Evolutionary conservation across 139 green algal species (phyloP), one percentile per base, ranked within the genome.

Genomic region (Edaphochlamys debaryana): DNA sequence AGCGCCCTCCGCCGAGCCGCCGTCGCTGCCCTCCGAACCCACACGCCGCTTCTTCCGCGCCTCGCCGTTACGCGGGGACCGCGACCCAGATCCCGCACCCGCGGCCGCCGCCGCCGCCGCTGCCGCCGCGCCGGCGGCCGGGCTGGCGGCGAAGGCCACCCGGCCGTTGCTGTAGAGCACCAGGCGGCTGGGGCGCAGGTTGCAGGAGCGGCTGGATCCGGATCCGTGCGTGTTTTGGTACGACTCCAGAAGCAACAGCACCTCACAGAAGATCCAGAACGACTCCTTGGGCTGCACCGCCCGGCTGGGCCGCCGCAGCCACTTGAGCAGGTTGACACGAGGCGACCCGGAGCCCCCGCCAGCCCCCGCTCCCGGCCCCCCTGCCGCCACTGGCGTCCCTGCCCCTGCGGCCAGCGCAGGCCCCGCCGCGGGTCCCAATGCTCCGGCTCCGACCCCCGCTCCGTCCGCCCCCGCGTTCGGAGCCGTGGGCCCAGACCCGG

Each of bases 241-340:
- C 15, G 58, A n/a, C 69, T 90, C 84, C 64, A 95, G 76, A 56
- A 94, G 70, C 63, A 86, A 64, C 30, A 94, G 38, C n/a, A 92
- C 90, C 66, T 91, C 91, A 23, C 85, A 92, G 66, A 96, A 95
- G 2, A 95, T 74, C 67, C 85, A 85, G 56, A 94, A 87, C 78
- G 67, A 83, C 54, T 92, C 89, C 54, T 87, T 87, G 22, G 81
- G 81, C 45, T 90, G 79, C 36, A 88, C 76, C 19, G 50, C 37
- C 22, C 90, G 87, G 11, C 38, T 58, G 1, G 82, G 80, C 0
- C 86, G 87, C 45, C 54, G 48, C 58, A 93, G 69, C 90, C 90
- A 93, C 32, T 87, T 86, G 45, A 86, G 74, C 42, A 92, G 83
- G 58, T 79, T 67, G 2, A 90, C 69, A 29, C 64, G 38, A 58